These are phyloP conservation scores for Miscanthus lutarioriparius DNA, from an alignment of 176 grass and related monocot species.

Conservation along the genomic window DNA sequence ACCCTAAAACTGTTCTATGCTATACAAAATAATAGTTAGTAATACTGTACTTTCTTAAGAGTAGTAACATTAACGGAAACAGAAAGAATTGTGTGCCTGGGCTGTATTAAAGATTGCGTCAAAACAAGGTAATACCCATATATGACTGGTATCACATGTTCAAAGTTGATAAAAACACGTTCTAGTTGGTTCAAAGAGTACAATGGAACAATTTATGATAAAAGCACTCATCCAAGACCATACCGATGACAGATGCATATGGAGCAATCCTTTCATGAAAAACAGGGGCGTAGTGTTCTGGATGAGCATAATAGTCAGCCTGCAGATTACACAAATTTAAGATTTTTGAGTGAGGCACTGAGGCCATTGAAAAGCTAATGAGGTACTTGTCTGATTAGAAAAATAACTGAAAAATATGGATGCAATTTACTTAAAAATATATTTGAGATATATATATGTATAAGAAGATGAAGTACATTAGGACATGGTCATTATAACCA, in stretches of 20 bases:
- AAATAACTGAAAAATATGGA: background rate
- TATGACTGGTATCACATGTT: background rate
- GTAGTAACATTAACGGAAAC: background rate
- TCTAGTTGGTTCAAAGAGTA: conserved; percentile 2
- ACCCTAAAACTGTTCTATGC: conserved; percentile 11
- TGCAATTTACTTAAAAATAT: background rate
- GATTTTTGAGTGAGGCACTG: conserved; percentile 5
- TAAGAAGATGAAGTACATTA: background rate
- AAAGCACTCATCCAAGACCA: conserved; percentile 1
- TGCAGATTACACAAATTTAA: conserved; percentile 42
- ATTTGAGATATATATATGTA: background rate
- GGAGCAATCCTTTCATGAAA: conserved; percentile 95
- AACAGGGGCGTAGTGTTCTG: conserved; percentile 74
- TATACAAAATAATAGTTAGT: background rate
- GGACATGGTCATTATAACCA: background rate
- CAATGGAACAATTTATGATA: conserved; percentile 11
- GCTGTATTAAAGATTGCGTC: conserved; percentile 11
- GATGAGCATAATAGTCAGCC: conserved; percentile 91
- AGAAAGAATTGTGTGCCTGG: background rate
- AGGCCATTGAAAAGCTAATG: conserved; percentile 6
- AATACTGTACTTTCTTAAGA: background rate
- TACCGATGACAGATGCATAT: conserved; percentile 90
- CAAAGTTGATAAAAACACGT: background rate
- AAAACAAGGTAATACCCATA: background rate
- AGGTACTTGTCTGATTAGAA: conserved; percentile 1